Conservation (phyloP, 2,329 filamentous ascomycete genomes). For the Sarocladium brachiariae region DNA sequence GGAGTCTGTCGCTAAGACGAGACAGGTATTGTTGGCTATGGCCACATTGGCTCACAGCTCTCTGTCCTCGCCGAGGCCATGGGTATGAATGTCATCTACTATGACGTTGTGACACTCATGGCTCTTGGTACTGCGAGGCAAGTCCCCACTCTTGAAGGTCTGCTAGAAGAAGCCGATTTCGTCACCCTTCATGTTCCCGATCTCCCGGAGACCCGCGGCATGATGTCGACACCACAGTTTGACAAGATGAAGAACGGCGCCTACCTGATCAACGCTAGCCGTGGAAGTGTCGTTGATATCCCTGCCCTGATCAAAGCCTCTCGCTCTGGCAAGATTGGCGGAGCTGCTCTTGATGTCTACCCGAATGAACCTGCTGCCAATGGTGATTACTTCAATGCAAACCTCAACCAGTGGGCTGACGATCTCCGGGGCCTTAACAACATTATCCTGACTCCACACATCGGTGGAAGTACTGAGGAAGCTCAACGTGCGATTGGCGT, state of each 20-base stretch:
- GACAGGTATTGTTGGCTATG: slow-evolving; percentile 81
- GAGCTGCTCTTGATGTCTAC: slow-evolving; percentile 94
- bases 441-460: slow-evolving; percentile 91
- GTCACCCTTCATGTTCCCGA: slow-evolving; percentile 94
- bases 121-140: slow-evolving; percentile 82
- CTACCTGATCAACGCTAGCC: slow-evolving; percentile 94
- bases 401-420: slow-evolving; percentile 76
- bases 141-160: slow-evolving; percentile 66
- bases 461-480: slow-evolving; percentile 96
- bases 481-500: slow-evolving; percentile 93
- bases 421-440: slow-evolving; percentile 83
- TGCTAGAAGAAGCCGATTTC: slow-evolving; percentile 80
- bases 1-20: background rate
- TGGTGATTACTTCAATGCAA: slow-evolving; percentile 86
- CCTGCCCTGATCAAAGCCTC: slow-evolving; percentile 83
- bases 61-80: slow-evolving; percentile 94
- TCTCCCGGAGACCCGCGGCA: slow-evolving; percentile 82
- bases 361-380: slow-evolving; percentile 91
- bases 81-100: slow-evolving; percentile 98
- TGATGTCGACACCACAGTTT: slow-evolving; percentile 77
- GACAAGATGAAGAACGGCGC: slow-evolving; percentile 86
- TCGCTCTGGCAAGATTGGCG: slow-evolving; percentile 78
- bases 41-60: slow-evolving; percentile 92
- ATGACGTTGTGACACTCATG: slow-evolving; percentile 93
- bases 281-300: slow-evolving; percentile 91